phyloP scores from a whole-genome alignment of 2,329 filamentous ascomycete genomes.

The Colletotrichum horii region DNA sequence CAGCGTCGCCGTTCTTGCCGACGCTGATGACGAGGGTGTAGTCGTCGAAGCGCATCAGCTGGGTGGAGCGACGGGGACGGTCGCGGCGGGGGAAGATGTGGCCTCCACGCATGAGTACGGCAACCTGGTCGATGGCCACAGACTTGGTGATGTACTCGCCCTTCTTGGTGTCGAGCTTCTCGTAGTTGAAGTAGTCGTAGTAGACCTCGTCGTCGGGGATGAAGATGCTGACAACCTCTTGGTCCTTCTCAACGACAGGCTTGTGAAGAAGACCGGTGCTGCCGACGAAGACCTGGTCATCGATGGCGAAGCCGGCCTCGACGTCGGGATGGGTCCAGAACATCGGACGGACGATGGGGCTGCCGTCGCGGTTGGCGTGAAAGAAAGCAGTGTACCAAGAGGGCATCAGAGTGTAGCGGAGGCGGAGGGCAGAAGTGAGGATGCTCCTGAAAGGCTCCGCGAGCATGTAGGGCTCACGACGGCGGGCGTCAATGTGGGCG shows the following conservation, averaged over 20 bases:
- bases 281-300: conserved; percentile 93
- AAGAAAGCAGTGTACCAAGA: conserved; percentile 98
- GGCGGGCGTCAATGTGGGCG: conserved; percentile 93
- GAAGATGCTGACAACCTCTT: conserved; percentile 78
- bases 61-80: conserved; percentile 80
- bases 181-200: conserved; percentile 94
- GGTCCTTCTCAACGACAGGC: conserved; percentile 81
- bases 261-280: conserved; percentile 90
- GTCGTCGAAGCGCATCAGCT: conserved; percentile 92
- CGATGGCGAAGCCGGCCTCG: conserved; percentile 84
- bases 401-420: conserved; percentile 88
- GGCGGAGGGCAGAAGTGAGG: conserved; percentile 83
- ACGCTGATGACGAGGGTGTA: conserved; percentile 88
- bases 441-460: conserved; percentile 86
- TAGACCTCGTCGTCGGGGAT: conserved; percentile 89
- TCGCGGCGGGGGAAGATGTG: conserved; percentile 93
- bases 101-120: conserved; percentile 89
- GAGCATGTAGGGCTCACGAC: conserved; percentile 89
- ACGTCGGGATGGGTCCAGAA: conserved; percentile 90
- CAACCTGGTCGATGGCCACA: conserved; percentile 85
- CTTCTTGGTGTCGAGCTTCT: conserved; percentile 70
- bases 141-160: conserved; percentile 73
- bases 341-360: conserved; percentile 88
- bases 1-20: conserved; percentile 64
- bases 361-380: conserved; percentile 80